These are phyloP conservation scores for Chaetomium tenue DNA, from an alignment of 495 filamentous ascomycete species.

Conservation along the genomic window DNA sequence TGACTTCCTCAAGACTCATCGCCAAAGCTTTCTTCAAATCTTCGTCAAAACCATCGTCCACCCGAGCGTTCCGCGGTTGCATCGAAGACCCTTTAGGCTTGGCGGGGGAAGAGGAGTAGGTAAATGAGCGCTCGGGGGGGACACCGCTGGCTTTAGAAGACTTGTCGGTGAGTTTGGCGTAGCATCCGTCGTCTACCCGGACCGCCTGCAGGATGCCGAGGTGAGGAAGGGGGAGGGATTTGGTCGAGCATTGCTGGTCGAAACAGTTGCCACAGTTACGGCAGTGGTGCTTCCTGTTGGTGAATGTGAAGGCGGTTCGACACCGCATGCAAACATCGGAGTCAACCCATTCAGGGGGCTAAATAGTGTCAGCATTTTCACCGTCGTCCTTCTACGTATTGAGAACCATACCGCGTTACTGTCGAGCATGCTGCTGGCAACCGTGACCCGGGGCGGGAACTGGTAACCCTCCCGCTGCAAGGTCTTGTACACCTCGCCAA, in stretches of 20 bases:
- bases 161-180: constrained; percentile 83
- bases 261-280: constrained; percentile 97
- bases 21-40: constrained; percentile 89
- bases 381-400: not conserved
- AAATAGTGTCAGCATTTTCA: constrained; percentile 17
- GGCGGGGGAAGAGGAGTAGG: constrained; percentile 37
- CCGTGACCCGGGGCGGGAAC: constrained; percentile 83
- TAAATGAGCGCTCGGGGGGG: constrained; percentile 35
- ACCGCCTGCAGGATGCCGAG: constrained; percentile 89
- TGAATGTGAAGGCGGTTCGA: constrained; percentile 91
- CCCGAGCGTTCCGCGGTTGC: constrained; percentile 84
- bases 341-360: constrained; percentile 98
- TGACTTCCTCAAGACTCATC: constrained; percentile 94
- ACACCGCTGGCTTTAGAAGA: constrained; percentile 37
- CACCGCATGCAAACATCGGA: constrained; percentile 99
- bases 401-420: constrained; percentile 78
- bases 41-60: constrained; percentile 84
- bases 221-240: constrained; percentile 83
- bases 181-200: constrained; percentile 95
- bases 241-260: constrained; percentile 87
- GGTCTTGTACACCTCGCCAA: constrained; percentile 78
- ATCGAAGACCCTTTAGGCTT: constrained; percentile 54
- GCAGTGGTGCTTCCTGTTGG: constrained; percentile 96
- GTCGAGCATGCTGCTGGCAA: constrained; percentile 93
- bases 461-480: constrained; percentile 80